A percentile compares a stretch with the other conserved stretches of the same genome.
Evolutionary conservation across 495 filamentous ascomycete species (phyloP).

Genomic region (Friedmanniomyces endolithicus): DNA sequence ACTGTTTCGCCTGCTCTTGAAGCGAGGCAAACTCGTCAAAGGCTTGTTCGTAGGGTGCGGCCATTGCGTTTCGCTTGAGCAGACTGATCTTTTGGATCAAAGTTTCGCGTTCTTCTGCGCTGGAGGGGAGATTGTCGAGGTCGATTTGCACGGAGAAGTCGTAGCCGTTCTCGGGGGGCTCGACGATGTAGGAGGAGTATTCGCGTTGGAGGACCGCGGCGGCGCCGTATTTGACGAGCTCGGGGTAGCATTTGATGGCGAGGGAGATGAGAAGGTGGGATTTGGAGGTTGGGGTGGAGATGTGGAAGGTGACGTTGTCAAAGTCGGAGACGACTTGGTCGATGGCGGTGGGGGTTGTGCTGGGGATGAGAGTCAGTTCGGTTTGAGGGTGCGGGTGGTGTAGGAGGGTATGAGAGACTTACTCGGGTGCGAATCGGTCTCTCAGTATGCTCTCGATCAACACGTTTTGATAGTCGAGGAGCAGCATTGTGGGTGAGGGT

Average conservation of each 20-base stretch:
- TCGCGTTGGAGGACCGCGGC: constrained; percentile 82
- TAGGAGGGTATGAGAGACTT: not conserved
- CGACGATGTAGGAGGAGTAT: constrained; percentile 82
- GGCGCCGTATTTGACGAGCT: constrained; percentile 85
- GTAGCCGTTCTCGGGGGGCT: constrained; percentile 78
- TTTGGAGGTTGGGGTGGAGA: constrained; percentile 88
- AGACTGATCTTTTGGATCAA: constrained; percentile 74
- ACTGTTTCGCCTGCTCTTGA: constrained; percentile 75
- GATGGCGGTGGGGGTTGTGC: constrained; percentile 71
- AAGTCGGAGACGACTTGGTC: constrained; percentile 98
- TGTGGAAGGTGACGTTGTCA: constrained; percentile 92
- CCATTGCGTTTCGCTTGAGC: constrained; percentile 95
- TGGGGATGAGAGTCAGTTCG: constrained; percentile 26
- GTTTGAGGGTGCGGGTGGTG: not conserved
- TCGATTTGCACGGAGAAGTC: constrained; percentile 89
- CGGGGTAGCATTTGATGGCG: constrained; percentile 82
- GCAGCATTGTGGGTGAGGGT: constrained; percentile 50
- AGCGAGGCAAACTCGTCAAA: constrained; percentile 84
- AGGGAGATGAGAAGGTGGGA: constrained; percentile 87
- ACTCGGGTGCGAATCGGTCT: constrained; percentile 62
- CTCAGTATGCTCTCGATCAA: constrained; percentile 90
- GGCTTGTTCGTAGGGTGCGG: constrained; percentile 89
- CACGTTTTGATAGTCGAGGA: constrained; percentile 98
- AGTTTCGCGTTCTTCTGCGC: constrained; percentile 67
- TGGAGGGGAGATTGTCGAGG: constrained; percentile 69